phyloP scores from a whole-genome alignment of 2,329 filamentous ascomycete genomes.

The Ustilaginoidea virens region DNA sequence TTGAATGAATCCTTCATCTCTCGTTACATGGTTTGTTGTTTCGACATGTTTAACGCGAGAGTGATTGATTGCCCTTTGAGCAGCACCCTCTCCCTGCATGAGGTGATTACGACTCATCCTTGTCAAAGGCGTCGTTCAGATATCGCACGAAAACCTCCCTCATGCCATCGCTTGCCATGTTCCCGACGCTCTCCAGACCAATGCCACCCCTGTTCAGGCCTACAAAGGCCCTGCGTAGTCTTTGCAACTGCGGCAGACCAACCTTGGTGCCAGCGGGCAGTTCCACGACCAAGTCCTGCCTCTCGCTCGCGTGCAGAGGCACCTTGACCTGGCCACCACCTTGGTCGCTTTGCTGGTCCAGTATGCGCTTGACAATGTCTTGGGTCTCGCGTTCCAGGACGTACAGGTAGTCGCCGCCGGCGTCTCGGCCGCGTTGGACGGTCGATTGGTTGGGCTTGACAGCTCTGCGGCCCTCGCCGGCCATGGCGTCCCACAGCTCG shows the following conservation, averaged over 20 bases:
- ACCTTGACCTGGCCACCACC: slow-evolving; percentile 44
- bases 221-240: slow-evolving; percentile 64
- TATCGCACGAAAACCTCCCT: slow-evolving; percentile 50
- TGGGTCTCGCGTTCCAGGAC: slow-evolving; percentile 67
- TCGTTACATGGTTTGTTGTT: no score
- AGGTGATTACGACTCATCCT: no score
- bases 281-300: slow-evolving; percentile 41
- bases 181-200: slow-evolving; percentile 38
- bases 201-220: slow-evolving; percentile 58
- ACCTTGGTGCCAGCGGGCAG: slow-evolving; percentile 47
- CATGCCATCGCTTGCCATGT: slow-evolving; percentile 37
- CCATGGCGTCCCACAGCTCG: slow-evolving; percentile 61
- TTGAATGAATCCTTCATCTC: no score
- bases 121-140: slow-evolving; percentile 49
- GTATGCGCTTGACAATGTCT: slow-evolving; percentile 54
- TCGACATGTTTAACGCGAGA: no score
- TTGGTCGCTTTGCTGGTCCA: slow-evolving; percentile 55
- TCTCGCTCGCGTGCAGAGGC: slow-evolving; percentile 16
- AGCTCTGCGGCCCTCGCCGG: slow-evolving; percentile 43
- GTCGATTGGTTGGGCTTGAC: slow-evolving; percentile 65
- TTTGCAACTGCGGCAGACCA: slow-evolving; percentile 60
- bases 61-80: no score
- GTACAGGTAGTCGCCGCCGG: slow-evolving; percentile 61
- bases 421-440: slow-evolving; percentile 45
- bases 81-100: no score